A percentile compares a stretch with the other conserved stretches of the same genome.
These are phyloP conservation scores for Lasiodiplodia sp. DNA, from an alignment of 2,329 filamentous ascomycete genomes.

Conservation along the genomic window DNA sequence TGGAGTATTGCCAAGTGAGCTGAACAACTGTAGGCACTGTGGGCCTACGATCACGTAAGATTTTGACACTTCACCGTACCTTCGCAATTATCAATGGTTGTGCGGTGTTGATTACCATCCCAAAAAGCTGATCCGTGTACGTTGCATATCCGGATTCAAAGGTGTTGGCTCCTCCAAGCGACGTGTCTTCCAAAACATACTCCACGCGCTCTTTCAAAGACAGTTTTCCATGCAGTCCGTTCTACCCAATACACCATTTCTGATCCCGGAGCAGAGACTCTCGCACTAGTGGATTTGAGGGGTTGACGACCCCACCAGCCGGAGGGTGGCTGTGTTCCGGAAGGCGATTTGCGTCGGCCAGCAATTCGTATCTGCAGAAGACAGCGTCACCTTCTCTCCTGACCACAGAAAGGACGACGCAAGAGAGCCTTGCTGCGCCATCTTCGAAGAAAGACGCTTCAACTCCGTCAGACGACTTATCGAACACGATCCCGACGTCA, in stretches of 20 bases:
- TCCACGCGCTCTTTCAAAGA: too few species aligned
- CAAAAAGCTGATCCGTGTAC: too few species aligned
- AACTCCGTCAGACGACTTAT: background rate
- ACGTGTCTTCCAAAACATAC: too few species aligned
- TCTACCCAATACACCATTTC: background rate
- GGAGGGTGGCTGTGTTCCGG: background rate
- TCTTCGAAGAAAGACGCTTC: background rate
- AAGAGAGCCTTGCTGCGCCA: background rate
- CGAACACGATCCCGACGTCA: background rate
- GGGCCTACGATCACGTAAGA: too few species aligned
- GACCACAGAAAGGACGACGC: background rate
- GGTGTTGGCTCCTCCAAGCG: too few species aligned
- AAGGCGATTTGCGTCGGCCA: background rate
- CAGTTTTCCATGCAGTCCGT: too few species aligned
- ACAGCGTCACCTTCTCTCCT: background rate
- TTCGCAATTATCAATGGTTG: too few species aligned
- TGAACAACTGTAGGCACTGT: too few species aligned
- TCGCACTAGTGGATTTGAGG: background rate
- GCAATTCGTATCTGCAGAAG: background rate
- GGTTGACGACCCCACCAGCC: background rate
- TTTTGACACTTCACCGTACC: too few species aligned
- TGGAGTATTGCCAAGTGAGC: too few species aligned
- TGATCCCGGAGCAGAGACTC: background rate
- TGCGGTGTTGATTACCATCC: too few species aligned
- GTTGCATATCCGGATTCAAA: too few species aligned